Evolutionary conservation across 2,329 filamentous ascomycete species (phyloP), one percentile per base, ranked within the genome.

Genomic region (Chaetomiaceae sp.): DNA sequence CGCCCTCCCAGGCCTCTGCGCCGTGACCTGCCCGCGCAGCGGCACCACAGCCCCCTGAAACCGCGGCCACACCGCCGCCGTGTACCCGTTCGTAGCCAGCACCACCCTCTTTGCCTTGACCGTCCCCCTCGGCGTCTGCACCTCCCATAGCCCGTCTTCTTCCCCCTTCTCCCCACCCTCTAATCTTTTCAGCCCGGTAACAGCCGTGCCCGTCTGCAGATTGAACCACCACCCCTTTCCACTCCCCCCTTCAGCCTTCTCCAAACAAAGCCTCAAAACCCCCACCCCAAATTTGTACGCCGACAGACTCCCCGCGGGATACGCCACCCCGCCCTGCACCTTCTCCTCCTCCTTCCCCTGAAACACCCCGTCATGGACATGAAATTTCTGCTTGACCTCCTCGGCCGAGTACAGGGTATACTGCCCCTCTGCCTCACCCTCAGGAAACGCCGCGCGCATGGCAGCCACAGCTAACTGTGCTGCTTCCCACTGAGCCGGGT

Each of bases 1-100:
- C 3, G 47, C 59, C 61, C 57, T 42, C 11, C 73, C 65, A 44
- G 70, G 59, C 20, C 68, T 48, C 38, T 71, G 72, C 6, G 76
- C 76, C 1, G 75, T 73, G 45, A 80, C 69, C 57, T 81, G 77
- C 0, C 77, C 78, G 2, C 78, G 68, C 7, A 77, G 53, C 0
- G 79, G 78, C 3, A 79, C 72, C 15, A 81, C 72, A 20, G 73
- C 68, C 6, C 74, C 74, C 52, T 74, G 73, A 46, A 79, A 71
- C 19, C 55, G 64, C 11, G 70, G 69, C 57, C 73, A 68, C 3
- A 81, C 61, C 5, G 65, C 67, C 1, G 73, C 74, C 6, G 77
- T 77, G 63, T 80, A 81, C 14, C 69, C 78, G 59, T 82, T 81
- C 14, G 78, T 81, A 9, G 78, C 78, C 31, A 81, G 64, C 6